These are phyloP conservation scores for Paraphoma chrysanthemicola DNA, from an alignment of 2,329 filamentous ascomycete genomes.

Conservation along the genomic window DNA sequence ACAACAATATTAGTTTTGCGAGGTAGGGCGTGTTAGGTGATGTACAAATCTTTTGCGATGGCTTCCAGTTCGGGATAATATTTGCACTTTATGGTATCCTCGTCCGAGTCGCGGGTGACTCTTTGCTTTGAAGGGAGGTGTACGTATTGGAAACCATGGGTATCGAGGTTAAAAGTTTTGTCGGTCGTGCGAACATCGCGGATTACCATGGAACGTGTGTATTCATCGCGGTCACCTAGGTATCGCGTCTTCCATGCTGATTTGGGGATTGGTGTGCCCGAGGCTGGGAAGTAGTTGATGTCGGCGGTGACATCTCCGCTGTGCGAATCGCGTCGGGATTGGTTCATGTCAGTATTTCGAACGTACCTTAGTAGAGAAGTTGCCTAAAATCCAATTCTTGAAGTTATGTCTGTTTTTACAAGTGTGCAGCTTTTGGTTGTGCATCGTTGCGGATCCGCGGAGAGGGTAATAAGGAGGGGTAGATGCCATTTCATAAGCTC, in stretches of 20 bases:
- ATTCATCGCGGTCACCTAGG: conserved; percentile 13
- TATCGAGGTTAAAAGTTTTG: conserved; percentile 46
- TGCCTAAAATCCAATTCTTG: neutral
- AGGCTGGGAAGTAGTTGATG: conserved; percentile 27
- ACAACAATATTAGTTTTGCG: neutral
- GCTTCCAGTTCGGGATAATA: conserved; percentile 26
- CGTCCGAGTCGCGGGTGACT: conserved; percentile 10
- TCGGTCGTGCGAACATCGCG: conserved; percentile 54
- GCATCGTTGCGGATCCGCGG: neutral
- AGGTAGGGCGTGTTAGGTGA: neutral
- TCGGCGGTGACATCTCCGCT: conserved; percentile 16
- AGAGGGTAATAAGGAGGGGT: no score
- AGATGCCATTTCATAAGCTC: no score
- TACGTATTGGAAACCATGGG: conserved; percentile 40
- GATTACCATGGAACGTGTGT: conserved; percentile 37
- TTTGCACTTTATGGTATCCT: conserved; percentile 17
- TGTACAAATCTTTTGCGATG: conserved; percentile 17
- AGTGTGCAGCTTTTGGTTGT: neutral
- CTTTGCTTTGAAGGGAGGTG: conserved; percentile 8
- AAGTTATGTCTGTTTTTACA: neutral
- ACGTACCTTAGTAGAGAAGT: neutral
- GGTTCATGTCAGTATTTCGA: neutral
- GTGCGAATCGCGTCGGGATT: neutral
- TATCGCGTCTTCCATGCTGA: conserved; percentile 20
- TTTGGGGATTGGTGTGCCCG: conserved; percentile 15